Evolutionary conservation across 306 rosid species (phyloP).

Genomic region (Castanea crenata): DNA sequence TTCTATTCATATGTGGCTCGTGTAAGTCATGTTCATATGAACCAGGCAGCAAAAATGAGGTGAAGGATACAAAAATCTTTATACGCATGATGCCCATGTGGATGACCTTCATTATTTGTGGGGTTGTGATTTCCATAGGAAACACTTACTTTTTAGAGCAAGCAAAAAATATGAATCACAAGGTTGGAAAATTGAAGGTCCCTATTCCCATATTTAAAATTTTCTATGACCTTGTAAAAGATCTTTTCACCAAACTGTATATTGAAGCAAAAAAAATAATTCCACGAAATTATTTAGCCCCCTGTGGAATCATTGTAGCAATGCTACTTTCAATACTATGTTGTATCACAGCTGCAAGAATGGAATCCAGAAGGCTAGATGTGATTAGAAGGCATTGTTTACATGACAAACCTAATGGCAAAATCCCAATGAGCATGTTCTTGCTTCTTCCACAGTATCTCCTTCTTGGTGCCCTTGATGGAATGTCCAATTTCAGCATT

Average conservation of each 20-base stretch:
- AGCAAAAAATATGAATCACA: constrained; percentile 28
- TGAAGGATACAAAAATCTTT: constrained; percentile 2
- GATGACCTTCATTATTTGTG: constrained; percentile 8
- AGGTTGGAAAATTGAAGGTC: constrained; percentile 23
- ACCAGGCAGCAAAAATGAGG: constrained; percentile 12
- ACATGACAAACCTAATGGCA: constrained; percentile 14
- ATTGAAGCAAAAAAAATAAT: neutral
- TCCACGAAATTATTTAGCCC: neutral
- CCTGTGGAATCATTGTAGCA: constrained; percentile 10
- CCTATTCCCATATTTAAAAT: constrained; percentile 12
- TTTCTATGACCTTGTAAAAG: constrained; percentile 15
- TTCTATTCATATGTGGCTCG: constrained; percentile 24
- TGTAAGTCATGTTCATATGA: neutral
- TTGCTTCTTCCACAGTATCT: constrained; percentile 42
- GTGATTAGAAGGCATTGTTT: constrained; percentile 32
- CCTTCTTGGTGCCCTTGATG: constrained; percentile 14
- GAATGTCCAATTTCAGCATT: neutral
- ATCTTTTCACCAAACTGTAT: neutral
- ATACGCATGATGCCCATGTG: constrained; percentile 7
- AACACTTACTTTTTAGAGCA: constrained; percentile 30
- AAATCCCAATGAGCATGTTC: constrained; percentile 32
- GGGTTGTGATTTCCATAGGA: constrained; percentile 31
- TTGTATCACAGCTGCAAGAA: constrained; percentile 30
- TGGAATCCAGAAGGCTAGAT: constrained; percentile 23
- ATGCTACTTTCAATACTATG: constrained; percentile 25